These are phyloP conservation scores for Diplotaxis tenuifolia DNA, from an alignment of 345 rosid species.

Conservation along the genomic window DNA sequence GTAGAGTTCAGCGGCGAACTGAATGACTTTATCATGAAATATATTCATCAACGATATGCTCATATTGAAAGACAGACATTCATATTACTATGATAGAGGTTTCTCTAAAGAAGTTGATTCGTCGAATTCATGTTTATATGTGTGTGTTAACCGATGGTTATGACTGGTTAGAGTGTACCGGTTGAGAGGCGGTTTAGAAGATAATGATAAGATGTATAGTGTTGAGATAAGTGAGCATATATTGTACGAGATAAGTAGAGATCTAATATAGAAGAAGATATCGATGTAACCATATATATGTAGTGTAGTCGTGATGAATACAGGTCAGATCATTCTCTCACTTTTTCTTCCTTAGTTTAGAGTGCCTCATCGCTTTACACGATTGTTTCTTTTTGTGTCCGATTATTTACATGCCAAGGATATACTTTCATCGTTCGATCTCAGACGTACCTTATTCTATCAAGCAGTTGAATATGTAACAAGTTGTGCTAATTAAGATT, in stretches of 20 bases:
- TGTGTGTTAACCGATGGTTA: too few relatives aligned
- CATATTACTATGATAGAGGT: slow-evolving; percentile 94
- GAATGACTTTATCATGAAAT: slow-evolving; percentile 80
- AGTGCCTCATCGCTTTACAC: not conserved
- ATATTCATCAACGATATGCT: slow-evolving; percentile 76
- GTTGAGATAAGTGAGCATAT: too few relatives aligned
- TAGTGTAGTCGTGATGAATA: too few relatives aligned
- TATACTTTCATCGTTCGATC: slow-evolving; percentile 85
- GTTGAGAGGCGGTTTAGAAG: too few relatives aligned
- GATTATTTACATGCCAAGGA: slow-evolving; percentile 63
- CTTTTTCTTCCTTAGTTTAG: too few relatives aligned
- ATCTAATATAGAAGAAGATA: too few relatives aligned
- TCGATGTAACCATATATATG: too few relatives aligned
- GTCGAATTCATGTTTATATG: not conserved
- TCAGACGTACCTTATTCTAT: slow-evolving; percentile 74
- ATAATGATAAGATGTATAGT: too few relatives aligned
- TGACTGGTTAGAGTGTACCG: too few relatives aligned
- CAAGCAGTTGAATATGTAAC: slow-evolving; percentile 73
- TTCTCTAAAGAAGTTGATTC: slow-evolving; percentile 22
- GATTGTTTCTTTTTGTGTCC: slow-evolving; percentile 4
- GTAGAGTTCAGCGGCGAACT: slow-evolving; percentile 96
- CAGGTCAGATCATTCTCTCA: too few relatives aligned
- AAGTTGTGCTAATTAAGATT: slow-evolving; percentile 48
- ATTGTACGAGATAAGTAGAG: too few relatives aligned
- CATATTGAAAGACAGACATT: slow-evolving; percentile 75